phyloP scores from a whole-genome alignment of 2,329 filamentous ascomycete genomes.

The Endoconidiophora polonica region DNA sequence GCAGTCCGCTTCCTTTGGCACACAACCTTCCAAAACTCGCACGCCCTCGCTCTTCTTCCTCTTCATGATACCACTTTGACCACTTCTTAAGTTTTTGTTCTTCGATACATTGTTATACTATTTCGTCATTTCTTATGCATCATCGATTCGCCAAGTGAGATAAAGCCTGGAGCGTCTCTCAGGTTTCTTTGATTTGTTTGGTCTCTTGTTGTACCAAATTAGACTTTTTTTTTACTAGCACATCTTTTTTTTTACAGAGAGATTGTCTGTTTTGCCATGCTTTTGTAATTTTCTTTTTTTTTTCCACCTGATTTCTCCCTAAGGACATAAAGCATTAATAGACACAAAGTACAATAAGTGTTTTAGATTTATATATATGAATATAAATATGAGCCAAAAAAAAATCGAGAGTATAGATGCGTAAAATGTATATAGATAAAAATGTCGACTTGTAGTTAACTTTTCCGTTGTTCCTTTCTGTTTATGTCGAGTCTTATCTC shows the following conservation, averaged over 20 bases:
- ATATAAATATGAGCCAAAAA: too few species aligned
- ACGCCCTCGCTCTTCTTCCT: constrained; percentile 2
- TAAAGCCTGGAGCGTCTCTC: too few species aligned
- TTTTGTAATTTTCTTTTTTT: background rate
- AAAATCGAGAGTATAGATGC: too few species aligned
- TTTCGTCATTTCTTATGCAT: background rate
- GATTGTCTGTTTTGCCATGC: background rate
- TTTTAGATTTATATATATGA: too few species aligned
- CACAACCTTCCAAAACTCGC: background rate
- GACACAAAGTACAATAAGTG: background rate
- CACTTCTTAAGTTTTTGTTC: constrained; percentile 4
- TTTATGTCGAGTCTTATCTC: too few species aligned
- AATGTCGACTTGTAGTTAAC: too few species aligned
- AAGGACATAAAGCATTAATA: too few species aligned
- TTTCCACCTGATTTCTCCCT: background rate
- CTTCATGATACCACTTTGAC: constrained; percentile 7
- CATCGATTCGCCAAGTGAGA: too few species aligned
- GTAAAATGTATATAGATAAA: too few species aligned
- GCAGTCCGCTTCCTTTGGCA: background rate
- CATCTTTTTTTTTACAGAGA: constrained; percentile 2
- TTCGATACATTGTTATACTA: background rate
- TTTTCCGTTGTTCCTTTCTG: too few species aligned
- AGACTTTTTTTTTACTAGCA: background rate
- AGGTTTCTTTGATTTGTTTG: too few species aligned
- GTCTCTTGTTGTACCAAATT: background rate